These are phyloP conservation scores for Mycena maculata DNA, from an alignment of 768 basidiomycete species.

Conservation along the genomic window DNA sequence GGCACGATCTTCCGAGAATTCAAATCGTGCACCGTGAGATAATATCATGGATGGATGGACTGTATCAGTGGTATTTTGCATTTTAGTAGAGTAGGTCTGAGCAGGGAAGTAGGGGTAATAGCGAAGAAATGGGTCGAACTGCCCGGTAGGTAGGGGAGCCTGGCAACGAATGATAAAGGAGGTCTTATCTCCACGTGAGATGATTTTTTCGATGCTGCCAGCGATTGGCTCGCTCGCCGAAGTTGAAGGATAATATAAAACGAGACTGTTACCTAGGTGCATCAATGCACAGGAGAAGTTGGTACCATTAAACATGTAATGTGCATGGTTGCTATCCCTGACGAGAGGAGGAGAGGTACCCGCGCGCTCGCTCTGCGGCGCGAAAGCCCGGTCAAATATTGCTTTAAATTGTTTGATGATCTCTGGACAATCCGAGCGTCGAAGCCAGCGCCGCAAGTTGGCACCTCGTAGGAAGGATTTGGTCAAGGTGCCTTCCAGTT, in stretches of 20 bases:
- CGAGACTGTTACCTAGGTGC: not conserved
- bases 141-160: not conserved
- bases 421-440: constrained; percentile 28
- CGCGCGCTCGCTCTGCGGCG: constrained; percentile 1
- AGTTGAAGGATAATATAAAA: not conserved
- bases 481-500: constrained; percentile 21
- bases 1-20: no score
- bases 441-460: constrained; percentile 34
- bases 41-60: no score
- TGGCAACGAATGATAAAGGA: not conserved
- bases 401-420: constrained; percentile 27
- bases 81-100: no score
- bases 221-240: not conserved
- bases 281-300: constrained; percentile 5
- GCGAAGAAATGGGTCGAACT: not conserved
- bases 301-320: constrained; percentile 13
- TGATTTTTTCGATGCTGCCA: constrained; percentile 1
- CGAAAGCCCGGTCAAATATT: constrained; percentile 22
- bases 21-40: no score
- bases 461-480: constrained; percentile 23
- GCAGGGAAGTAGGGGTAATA: no score
- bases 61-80: no score
- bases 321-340: constrained; percentile 16
- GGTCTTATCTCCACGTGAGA: not conserved
- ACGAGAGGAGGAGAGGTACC: constrained; percentile 16